phyloP scores from a whole-genome alignment of 495 filamentous ascomycete genomes.

The Xylaria castorea region DNA sequence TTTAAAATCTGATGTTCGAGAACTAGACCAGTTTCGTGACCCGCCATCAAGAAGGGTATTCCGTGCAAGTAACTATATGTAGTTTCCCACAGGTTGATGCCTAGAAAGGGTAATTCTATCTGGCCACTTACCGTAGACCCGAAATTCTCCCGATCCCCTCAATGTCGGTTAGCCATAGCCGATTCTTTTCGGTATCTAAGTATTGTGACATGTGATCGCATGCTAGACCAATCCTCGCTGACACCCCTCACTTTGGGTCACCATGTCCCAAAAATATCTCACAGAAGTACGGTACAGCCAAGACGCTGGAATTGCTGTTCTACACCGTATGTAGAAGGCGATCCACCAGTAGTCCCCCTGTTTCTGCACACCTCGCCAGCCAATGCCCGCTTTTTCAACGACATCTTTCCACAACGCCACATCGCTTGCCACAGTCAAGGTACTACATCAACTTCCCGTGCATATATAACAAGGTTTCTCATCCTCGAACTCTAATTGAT shows the following conservation, averaged over 20 bases:
- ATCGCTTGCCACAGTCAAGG: neutral
- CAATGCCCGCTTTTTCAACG: constrained; percentile 1
- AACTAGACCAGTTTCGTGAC: too few species aligned
- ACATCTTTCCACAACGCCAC: neutral
- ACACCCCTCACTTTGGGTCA: neutral
- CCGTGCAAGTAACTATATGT: too few species aligned
- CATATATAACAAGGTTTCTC: neutral
- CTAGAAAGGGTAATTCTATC: too few species aligned
- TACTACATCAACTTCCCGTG: neutral
- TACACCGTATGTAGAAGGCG: neutral
- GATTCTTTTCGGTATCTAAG: neutral
- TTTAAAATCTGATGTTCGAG: too few species aligned
- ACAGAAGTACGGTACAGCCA: neutral
- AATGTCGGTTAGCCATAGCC: neutral
- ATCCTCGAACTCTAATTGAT: neutral
- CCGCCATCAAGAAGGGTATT: too few species aligned
- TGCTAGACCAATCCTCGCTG: neutral
- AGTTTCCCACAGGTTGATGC: too few species aligned
- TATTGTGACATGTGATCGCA: neutral
- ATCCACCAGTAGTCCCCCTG: neutral
- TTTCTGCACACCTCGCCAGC: neutral
- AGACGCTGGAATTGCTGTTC: neutral
- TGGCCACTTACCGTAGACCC: neutral
- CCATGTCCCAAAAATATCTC: neutral
- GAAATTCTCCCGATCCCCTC: neutral